Conservation (phyloP, 1,284 basidiomycete species). For the Ceratobasidium sp. region DNA sequence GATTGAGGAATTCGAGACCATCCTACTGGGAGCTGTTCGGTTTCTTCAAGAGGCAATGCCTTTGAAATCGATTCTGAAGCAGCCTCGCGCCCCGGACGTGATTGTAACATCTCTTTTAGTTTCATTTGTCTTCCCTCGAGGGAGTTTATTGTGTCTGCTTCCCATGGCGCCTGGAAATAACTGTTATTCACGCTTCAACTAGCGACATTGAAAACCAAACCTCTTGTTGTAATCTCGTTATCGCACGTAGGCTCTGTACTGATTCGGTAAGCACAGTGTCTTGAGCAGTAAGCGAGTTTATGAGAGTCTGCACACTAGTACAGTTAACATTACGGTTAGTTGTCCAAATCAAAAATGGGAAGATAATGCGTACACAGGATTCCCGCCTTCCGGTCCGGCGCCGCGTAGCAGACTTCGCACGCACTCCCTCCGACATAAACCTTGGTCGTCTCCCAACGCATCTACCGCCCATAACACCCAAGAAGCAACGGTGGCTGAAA, state of each 20-base stretch:
- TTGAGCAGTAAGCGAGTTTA: conserved; percentile 31
- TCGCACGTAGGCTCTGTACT: background rate
- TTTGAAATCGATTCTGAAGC: background rate
- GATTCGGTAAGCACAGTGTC: conserved; percentile 10
- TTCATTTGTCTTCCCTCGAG: conserved; percentile 30
- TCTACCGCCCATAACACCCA: conserved; percentile 76
- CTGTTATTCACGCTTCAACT: background rate
- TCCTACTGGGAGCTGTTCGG: conserved; percentile 27
- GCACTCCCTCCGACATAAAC: conserved; percentile 18
- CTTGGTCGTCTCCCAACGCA: conserved; percentile 57
- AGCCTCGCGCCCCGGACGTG: background rate
- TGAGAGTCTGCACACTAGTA: conserved; percentile 1
- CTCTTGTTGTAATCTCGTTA: conserved; percentile 18
- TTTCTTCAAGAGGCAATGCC: background rate
- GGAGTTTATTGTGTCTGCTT: conserved; percentile 5
- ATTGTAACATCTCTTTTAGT: conserved; percentile 11
- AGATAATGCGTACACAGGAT: conserved; percentile 17
- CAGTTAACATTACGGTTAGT: background rate
- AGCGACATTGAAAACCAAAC: background rate
- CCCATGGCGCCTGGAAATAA: conserved; percentile 9
- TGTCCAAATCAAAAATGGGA: background rate
- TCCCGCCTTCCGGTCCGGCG: conserved; percentile 33
- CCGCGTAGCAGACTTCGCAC: conserved; percentile 26
- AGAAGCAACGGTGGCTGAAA: conserved; percentile 71
- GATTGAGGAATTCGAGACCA: conserved; percentile 43